Base-by-base conservation (phyloP, 345 rosid genomes). In the Euphorbia tirucalli region DNA sequence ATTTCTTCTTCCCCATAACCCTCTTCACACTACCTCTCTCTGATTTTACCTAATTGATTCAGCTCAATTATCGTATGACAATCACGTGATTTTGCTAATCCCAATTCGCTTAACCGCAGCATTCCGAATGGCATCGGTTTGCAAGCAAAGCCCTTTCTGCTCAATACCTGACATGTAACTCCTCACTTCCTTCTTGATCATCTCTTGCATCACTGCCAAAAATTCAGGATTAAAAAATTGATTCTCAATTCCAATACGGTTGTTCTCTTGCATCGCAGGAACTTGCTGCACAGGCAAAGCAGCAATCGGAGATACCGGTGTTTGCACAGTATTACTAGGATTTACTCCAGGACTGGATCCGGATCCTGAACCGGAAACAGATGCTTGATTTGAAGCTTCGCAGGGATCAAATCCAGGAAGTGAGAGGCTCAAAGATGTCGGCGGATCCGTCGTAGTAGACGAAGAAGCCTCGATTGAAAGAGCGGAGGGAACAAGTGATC, bases 101-200 rank as follows among this genome's bases (percentile, higher is more conserved):
- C 92, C 93, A 60, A 89, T 85, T 14, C 90, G 78, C 82, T 90
- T 89, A 59, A 89, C 92, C 24, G 88, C 83, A 0, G 90, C 88
- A 67, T 89, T 86, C 58, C 88, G 72, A 8, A 87, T 82, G 0
- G 86, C 81, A 41, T 89, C 93, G 14, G 79, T 77, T 72, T 77
- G 89, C 60, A 83, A 56, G 68, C 80, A 83, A 39, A 68, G 11
- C 28, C 89, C 96, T 25, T 80, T 80, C 71, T 78, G 85, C 68
- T 87, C 87, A 48, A 83, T 68, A 56, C 91, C 90, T 0, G 86
- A 77, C 92, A 89, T 87, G 81, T 90, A 89, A 57, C 62, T 82
- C 77, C 90, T 79, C 69, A 90, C 96, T 69, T 90, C 96, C 73
- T 83, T 78, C 76, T 86, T 78, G 46, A 89, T 80, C 96, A 89